Evolutionary conservation across 441 rosid species (phyloP).

Genomic region (Gossypium davidsonii): DNA sequence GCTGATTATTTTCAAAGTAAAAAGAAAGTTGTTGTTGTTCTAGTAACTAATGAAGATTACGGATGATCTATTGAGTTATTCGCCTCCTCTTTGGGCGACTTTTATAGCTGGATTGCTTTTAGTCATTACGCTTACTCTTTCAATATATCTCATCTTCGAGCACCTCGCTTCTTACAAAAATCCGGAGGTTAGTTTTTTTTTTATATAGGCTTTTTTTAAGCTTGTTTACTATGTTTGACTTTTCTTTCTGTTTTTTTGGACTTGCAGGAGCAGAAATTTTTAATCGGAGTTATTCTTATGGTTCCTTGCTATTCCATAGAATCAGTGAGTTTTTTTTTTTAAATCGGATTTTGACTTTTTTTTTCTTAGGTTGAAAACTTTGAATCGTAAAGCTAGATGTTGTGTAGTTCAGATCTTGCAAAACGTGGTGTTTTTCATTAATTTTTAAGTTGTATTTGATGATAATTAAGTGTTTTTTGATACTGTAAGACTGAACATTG

Average conservation of each 20-base stretch:
- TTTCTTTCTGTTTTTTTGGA: background rate
- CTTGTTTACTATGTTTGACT: conserved; percentile 4
- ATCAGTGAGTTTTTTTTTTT: conserved; percentile 50
- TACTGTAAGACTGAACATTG: background rate
- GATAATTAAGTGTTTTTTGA: background rate
- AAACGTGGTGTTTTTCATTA: background rate
- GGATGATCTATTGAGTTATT: conserved; percentile 34
- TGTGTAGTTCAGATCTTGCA: background rate
- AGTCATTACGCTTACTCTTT: conserved; percentile 53
- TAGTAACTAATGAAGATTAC: conserved; percentile 45
- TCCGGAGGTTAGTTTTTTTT: conserved; percentile 60
- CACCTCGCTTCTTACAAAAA: conserved; percentile 94
- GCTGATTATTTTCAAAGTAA: conserved; percentile 21
- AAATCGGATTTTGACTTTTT: background rate
- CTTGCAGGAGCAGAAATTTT: conserved; percentile 88
- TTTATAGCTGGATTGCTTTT: conserved; percentile 57
- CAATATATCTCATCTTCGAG: conserved; percentile 76
- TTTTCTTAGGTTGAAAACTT: background rate
- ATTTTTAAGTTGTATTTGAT: background rate
- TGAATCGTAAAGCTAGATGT: background rate
- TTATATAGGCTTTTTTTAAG: background rate
- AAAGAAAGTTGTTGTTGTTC: conserved; percentile 3
- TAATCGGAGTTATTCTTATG: conserved; percentile 95
- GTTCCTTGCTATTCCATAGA: conserved; percentile 95
- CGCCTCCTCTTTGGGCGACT: conserved; percentile 81